These are phyloP conservation scores for Claviceps spartinae DNA, from an alignment of 2,329 filamentous ascomycete genomes.

Conservation along the genomic window DNA sequence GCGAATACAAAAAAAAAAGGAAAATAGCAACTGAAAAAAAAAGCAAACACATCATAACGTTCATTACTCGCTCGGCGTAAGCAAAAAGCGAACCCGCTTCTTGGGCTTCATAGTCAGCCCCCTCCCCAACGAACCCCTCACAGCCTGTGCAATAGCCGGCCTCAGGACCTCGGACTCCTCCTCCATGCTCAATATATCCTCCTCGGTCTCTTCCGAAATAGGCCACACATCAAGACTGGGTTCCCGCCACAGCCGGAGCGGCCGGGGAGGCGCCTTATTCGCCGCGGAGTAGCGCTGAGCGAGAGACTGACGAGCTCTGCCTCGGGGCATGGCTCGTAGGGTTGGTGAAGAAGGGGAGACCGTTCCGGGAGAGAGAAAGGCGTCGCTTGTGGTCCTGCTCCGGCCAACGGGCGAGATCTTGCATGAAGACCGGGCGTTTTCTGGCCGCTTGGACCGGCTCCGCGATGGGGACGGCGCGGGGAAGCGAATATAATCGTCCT, in stretches of 20 bases:
- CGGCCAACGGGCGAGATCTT: slow-evolving; percentile 20
- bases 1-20: slow-evolving; percentile 3
- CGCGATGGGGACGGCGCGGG: slow-evolving; percentile 21
- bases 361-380: slow-evolving; percentile 9
- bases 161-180: neutral
- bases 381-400: slow-evolving; percentile 11
- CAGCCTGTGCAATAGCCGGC: neutral
- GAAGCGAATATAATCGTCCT: slow-evolving; percentile 38
- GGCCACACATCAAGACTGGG: slow-evolving; percentile 47
- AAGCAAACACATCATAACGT: neutral
- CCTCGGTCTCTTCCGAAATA: slow-evolving; percentile 45
- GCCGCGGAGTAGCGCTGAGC: slow-evolving; percentile 2
- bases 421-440: slow-evolving; percentile 18
- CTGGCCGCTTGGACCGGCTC: slow-evolving; percentile 27
- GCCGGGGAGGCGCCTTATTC: slow-evolving; percentile 20
- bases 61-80: slow-evolving; percentile 28
- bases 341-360: neutral
- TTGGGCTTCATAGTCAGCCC: slow-evolving; percentile 33
- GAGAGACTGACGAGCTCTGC: slow-evolving; percentile 3
- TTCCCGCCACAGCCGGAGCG: slow-evolving; percentile 36
- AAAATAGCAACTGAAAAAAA: neutral
- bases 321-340: neutral
- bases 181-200: slow-evolving; percentile 33
- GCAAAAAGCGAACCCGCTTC: slow-evolving; percentile 43
- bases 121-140: neutral